Percentiles rank a stretch among this genome's conserved stretches.
Evolutionary conservation across 805 yeast species (phyloP).

Genomic region (Wickerhamomyces xylosicus): DNA sequence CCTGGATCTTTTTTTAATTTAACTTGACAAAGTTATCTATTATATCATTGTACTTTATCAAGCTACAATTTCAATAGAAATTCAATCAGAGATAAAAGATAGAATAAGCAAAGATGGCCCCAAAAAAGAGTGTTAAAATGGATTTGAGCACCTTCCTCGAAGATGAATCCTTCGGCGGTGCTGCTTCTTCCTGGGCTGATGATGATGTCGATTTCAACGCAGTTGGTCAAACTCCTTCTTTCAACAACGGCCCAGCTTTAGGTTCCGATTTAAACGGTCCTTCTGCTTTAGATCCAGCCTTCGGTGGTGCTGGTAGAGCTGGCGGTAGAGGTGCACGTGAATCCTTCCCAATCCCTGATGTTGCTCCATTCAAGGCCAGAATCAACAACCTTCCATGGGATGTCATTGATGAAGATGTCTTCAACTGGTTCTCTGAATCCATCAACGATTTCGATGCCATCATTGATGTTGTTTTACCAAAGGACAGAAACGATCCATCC

Average conservation of each 20-base stretch:
- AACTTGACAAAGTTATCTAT: no score
- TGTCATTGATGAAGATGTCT: constrained; percentile 52
- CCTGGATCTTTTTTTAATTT: no score
- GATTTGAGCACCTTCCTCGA: constrained; percentile 78
- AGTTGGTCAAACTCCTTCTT: constrained; percentile 39
- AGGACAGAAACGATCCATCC: constrained; percentile 47
- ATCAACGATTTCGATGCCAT: constrained; percentile 43
- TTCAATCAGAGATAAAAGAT: neutral
- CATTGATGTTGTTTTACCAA: constrained; percentile 61
- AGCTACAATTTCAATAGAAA: no score
- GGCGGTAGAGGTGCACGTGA: constrained; percentile 39
- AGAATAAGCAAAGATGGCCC: constrained; percentile 31
- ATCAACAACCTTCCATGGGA: constrained; percentile 82
- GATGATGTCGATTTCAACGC: constrained; percentile 66
- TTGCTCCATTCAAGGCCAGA: constrained; percentile 88
- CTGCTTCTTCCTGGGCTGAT: constrained; percentile 66
- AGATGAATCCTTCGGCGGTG: constrained; percentile 62
- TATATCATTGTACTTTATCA: no score
- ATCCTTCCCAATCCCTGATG: constrained; percentile 81
- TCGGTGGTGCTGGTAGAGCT: constrained; percentile 23
- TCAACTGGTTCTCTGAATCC: constrained; percentile 48
- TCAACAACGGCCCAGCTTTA: constrained; percentile 21
- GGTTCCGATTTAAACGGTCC: constrained; percentile 21
- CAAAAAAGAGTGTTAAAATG: constrained; percentile 63
- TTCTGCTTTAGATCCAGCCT: constrained; percentile 28